Percentiles rank a stretch among this genome's conserved stretches.
phyloP scores from a whole-genome alignment of 2,329 filamentous ascomycete species.

The Fusarium neocosmosporiellum region DNA sequence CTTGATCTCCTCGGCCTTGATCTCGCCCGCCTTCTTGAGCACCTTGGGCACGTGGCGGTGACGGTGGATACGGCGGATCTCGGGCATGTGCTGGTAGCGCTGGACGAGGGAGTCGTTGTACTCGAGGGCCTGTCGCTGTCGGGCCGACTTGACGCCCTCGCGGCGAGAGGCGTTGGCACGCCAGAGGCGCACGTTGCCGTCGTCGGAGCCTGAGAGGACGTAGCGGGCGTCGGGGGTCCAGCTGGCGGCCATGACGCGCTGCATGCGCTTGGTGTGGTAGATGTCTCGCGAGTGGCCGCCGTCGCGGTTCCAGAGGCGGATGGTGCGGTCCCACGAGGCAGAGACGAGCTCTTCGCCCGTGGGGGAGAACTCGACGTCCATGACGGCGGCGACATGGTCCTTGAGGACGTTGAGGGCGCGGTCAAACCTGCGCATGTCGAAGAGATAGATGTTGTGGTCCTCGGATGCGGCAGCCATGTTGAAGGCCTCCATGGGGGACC shows the following conservation, averaged over 20 bases:
- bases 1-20: conserved; percentile 89
- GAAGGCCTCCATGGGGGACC: conserved; percentile 98
- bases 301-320: conserved; percentile 85
- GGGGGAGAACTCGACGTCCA: conserved; percentile 95
- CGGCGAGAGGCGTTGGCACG: conserved; percentile 85
- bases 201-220: conserved; percentile 89
- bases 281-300: conserved; percentile 89
- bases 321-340: conserved; percentile 85
- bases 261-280: conserved; percentile 98
- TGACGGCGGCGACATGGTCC: conserved; percentile 89
- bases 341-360: conserved; percentile 94
- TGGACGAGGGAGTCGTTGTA: conserved; percentile 89
- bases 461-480: conserved; percentile 94
- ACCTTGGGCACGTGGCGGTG: conserved; percentile 93
- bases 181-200: conserved; percentile 91
- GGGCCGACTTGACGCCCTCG: conserved; percentile 85
- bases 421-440: conserved; percentile 93
- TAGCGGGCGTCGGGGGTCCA: conserved; percentile 94
- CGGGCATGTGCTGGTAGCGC: conserved; percentile 94
- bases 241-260: conserved; percentile 85
- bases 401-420: conserved; percentile 90
- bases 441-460: conserved; percentile 89
- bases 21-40: conserved; percentile 95
- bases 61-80: conserved; percentile 88
- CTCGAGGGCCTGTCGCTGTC: conserved; percentile 88